Percentiles rank a stretch among this genome's conserved stretches.
Conservation (phyloP, 768 basidiomycete species). For the Coprinopsis marcescibilis region DNA sequence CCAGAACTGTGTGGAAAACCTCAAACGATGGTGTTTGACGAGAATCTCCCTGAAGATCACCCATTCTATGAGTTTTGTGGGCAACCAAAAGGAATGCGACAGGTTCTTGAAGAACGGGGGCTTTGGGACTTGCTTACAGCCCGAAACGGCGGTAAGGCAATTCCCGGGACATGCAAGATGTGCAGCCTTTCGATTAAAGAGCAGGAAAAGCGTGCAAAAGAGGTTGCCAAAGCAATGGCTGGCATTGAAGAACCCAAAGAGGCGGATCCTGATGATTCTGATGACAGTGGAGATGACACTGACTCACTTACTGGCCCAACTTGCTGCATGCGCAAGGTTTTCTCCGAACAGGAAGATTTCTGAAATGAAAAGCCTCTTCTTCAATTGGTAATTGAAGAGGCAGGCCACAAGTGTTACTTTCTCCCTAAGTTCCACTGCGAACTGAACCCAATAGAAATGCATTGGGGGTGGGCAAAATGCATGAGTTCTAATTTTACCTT, state of each 20-base stretch:
- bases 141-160: not conserved
- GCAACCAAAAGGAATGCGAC: conserved; percentile 24
- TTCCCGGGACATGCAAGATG: conserved; percentile 3
- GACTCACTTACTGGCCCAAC: not conserved
- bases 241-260: conserved; percentile 7
- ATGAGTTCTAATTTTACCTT: conserved; percentile 1
- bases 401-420: conserved; percentile 32
- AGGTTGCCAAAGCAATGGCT: conserved; percentile 4
- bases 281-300: not conserved
- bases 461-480: conserved; percentile 3
- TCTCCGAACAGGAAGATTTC: conserved; percentile 33
- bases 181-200: conserved; percentile 18
- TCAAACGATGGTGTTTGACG: conserved; percentile 25
- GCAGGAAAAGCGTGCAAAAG: conserved; percentile 5
- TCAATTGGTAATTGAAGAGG: conserved; percentile 16
- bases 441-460: conserved; percentile 39
- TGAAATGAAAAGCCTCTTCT: conserved; percentile 12
- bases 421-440: conserved; percentile 21
- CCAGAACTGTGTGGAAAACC: conserved; percentile 16
- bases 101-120: conserved; percentile 28
- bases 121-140: conserved; percentile 17
- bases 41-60: conserved; percentile 1
- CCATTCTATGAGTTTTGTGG: conserved; percentile 14
- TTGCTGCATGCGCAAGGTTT: conserved; percentile 28
- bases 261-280: not conserved